These are phyloP conservation scores for Mrakiaceae sp. DNA, from an alignment of 1,284 basidiomycete species.

Conservation along the genomic window DNA sequence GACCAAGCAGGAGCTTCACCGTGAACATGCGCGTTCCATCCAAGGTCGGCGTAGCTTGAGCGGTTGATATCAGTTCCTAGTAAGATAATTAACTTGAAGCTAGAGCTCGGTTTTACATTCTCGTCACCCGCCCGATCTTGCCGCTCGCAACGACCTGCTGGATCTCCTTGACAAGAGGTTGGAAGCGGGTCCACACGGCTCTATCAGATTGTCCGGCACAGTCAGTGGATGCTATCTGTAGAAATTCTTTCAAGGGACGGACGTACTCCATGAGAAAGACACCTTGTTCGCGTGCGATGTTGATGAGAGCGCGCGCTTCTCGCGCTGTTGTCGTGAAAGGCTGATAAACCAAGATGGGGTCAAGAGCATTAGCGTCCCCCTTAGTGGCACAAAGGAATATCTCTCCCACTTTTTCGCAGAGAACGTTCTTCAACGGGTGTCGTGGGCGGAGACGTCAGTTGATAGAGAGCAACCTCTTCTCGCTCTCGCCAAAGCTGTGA, in stretches of 20 bases:
- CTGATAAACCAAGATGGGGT: background rate
- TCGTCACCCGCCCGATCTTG: background rate
- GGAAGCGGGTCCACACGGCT: constrained; percentile 1
- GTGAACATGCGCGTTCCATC: background rate
- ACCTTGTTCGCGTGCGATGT: background rate
- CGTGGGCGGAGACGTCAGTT: no score
- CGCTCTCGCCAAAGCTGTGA: no score
- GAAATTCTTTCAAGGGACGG: background rate
- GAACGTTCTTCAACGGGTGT: no score
- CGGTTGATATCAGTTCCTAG: no score
- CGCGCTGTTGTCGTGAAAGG: background rate
- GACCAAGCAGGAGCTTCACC: background rate
- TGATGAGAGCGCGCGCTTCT: background rate
- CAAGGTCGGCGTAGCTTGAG: background rate
- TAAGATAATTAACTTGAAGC: no score
- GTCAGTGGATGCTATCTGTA: background rate
- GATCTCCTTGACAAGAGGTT: background rate
- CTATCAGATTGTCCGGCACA: background rate
- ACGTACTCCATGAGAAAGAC: background rate
- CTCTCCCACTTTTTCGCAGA: no score
- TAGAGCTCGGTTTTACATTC: no score
- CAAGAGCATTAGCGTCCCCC: no score
- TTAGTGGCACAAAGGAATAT: no score
- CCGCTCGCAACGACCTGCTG: background rate
- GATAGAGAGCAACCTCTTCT: no score